Evolutionary conservation across 1,139 yeast species (phyloP), one percentile per base, ranked within the genome.

Genomic region (Taphrina flavorubra): DNA sequence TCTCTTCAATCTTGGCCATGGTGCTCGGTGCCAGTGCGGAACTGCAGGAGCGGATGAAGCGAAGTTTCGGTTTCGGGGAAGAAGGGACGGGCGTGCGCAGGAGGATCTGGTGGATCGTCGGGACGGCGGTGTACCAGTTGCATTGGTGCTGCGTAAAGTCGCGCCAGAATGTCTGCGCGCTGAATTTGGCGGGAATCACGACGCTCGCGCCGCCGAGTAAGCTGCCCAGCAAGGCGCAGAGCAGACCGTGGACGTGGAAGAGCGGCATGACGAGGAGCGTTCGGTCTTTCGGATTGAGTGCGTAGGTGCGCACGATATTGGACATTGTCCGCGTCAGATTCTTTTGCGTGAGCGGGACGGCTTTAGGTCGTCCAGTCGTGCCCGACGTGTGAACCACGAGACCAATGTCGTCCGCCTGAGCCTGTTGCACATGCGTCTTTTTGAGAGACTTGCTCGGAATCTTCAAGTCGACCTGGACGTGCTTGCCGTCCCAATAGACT

Each of bases 111-210:
- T 87, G 89, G 71, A 87, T 87, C 0, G 91, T 87, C 55, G 91
- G 90, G 7, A 87, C 90, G 40, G 90, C 90, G 64, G 89, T 85
- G 77, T 86, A 87, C 90, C 91, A 87, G 70, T 79, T 86, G 69
- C 88, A 87, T 6, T 77, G 73, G 75, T 81, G 80, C 37, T 74
- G 73, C 67, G 78, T 76, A 73, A 85, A 87, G 70, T 87, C 86
- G 4, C 75, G 70, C 88, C 90, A 87, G 77, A 87, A 87, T 14
- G 75, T 76, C 46, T 78, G 76, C 2, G 90, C 90, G 39, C 87
- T 83, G 77, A 87, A 87, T 74, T 78, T 80, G 16, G 81, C 75
- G 31, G 90, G 89, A 34, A 87, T 79, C 18, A 87, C 82, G 1
- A 82, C 87, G 0, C 85, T 76, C 42, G 90, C 89, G n/a, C 86